These are phyloP conservation scores for Neurospora terricola DNA, from an alignment of 495 filamentous ascomycete genomes.

Conservation along the genomic window DNA sequence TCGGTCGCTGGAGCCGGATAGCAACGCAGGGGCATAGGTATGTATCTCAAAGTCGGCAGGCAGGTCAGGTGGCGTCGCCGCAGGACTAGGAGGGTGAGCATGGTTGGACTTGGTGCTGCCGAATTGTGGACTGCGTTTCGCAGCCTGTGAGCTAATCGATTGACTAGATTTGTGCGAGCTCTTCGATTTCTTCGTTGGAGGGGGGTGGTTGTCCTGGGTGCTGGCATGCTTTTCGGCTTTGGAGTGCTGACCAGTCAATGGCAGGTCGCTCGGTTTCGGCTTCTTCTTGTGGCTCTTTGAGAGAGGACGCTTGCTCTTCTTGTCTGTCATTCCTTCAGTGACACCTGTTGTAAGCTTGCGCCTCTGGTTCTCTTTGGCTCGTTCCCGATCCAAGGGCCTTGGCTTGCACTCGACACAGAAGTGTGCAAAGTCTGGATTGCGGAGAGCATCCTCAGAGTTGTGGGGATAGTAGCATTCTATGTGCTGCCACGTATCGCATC, in stretches of 20 bases:
- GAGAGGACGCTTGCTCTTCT: slow-evolving; percentile 58
- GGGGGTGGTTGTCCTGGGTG: slow-evolving; percentile 25
- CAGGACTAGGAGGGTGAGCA: slow-evolving; percentile 43
- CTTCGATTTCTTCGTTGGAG: slow-evolving; percentile 60
- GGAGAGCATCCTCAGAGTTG: slow-evolving; percentile 57
- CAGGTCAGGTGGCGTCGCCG: slow-evolving; percentile 45
- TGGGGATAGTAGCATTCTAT: slow-evolving; percentile 87
- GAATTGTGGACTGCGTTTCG: slow-evolving; percentile 46
- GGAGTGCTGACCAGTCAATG: slow-evolving; percentile 37
- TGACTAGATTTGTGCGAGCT: slow-evolving; percentile 60
- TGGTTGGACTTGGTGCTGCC: slow-evolving; percentile 29
- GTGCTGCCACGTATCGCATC: slow-evolving; percentile 96
- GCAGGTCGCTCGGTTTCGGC: slow-evolving; percentile 39
- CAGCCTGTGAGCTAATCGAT: slow-evolving; percentile 53
- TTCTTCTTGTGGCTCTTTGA: slow-evolving; percentile 72
- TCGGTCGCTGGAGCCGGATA: slow-evolving; percentile 58
- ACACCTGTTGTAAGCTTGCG: slow-evolving; percentile 35
- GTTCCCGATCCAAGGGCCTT: slow-evolving; percentile 55
- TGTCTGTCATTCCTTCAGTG: slow-evolving; percentile 46
- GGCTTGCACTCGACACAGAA: slow-evolving; percentile 81
- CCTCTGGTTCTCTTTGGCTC: slow-evolving; percentile 55
- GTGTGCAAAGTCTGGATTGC: slow-evolving; percentile 52
- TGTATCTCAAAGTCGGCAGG: slow-evolving; percentile 46
- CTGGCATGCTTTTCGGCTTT: slow-evolving; percentile 28
- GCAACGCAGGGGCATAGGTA: slow-evolving; percentile 60